Evolutionary conservation across 352 stramenopile species (phyloP), one percentile per base, ranked within the genome.

Genomic region (Globisporangium carolinianum): DNA sequence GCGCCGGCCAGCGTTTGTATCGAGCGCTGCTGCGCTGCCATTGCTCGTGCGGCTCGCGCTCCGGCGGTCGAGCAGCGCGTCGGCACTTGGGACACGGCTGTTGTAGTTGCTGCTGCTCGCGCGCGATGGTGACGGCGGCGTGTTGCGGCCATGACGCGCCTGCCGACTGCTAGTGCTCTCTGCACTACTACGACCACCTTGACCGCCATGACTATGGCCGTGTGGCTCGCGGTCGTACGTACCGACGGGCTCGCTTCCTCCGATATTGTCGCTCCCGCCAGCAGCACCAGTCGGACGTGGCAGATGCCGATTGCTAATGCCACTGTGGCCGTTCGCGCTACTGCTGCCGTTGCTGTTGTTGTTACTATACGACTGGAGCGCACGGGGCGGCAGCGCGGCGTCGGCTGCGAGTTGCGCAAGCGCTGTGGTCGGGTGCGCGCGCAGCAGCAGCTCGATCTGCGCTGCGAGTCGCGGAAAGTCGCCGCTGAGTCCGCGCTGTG

Each of bases 381-480:
- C 24, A 32, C 24, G 24, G 24, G 24, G 24, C 24, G 24, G 24
- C 24, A 32, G 2, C 24, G 24, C 24, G 24, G 24, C 24, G 24
- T 17, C n/a, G 24, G 47, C 47, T n/a, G 37, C 49, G 12, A 14
- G 8, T 37, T 1, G 6, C 32, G 43, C 24, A 17, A 24, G 24
- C 36, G 18, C 15, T 41, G n/a, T 35, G 17, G 52, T 24, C 18
- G 41, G 8, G 9, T 51, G 14, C 15, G 55, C 45, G 42, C 71
- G 61, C 15, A 85, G 57, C 35, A 80, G 63, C 38, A 54, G 57
- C 45, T 83, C 70, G 39, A 85, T 79, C 51, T 77, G 68, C n/a
- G 62, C 75, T 11, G 65, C 72, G 11, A 85, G 71, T 17, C 62
- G 65, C 3, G 68, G 63, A 51, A 75, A 85, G 57, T 83, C 67